Conservation (phyloP, 164 flowering plant species). For the Umbilicus rupestris region DNA sequence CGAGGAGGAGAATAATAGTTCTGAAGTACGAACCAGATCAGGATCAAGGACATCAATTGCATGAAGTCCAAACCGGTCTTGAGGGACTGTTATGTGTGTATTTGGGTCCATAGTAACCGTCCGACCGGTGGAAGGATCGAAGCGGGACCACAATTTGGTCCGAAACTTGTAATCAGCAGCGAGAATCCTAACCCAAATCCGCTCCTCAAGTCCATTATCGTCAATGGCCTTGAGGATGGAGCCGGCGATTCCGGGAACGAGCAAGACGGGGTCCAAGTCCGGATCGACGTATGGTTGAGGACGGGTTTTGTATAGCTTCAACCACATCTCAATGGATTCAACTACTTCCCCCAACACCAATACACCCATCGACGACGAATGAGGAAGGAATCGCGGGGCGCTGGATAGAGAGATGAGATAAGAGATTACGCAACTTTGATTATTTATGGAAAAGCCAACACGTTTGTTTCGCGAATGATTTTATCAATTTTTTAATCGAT, state of each 20-base stretch:
- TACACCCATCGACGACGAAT: not conserved
- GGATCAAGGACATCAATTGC: conserved; percentile 93
- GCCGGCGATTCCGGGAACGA: conserved; percentile 95
- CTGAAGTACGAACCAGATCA: conserved; percentile 45
- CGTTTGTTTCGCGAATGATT: too few species aligned
- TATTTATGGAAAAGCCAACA: too few species aligned
- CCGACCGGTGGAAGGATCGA: conserved; percentile 75
- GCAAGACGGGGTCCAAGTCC: conserved; percentile 79
- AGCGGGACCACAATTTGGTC: conserved; percentile 85
- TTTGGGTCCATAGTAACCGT: conserved; percentile 61
- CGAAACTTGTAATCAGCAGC: conserved; percentile 68
- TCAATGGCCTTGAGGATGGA: conserved; percentile 75
- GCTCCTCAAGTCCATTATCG: conserved; percentile 48
- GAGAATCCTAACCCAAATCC: conserved; percentile 85
- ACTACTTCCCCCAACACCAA: conserved; percentile 7
- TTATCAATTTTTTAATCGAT: too few species aligned
- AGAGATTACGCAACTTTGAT: too few species aligned
- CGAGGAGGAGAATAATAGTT: not conserved
- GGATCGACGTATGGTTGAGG: conserved; percentile 61
- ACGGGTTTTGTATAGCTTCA: conserved; percentile 33
- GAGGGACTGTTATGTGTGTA: conserved; percentile 57
- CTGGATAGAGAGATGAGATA: too few species aligned
- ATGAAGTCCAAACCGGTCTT: conserved; percentile 78
- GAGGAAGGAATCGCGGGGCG: not conserved
- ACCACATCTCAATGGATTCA: conserved; percentile 33